Conservation (phyloP, 352 stramenopile genomes). For the Ophiocytium majus region DNA sequence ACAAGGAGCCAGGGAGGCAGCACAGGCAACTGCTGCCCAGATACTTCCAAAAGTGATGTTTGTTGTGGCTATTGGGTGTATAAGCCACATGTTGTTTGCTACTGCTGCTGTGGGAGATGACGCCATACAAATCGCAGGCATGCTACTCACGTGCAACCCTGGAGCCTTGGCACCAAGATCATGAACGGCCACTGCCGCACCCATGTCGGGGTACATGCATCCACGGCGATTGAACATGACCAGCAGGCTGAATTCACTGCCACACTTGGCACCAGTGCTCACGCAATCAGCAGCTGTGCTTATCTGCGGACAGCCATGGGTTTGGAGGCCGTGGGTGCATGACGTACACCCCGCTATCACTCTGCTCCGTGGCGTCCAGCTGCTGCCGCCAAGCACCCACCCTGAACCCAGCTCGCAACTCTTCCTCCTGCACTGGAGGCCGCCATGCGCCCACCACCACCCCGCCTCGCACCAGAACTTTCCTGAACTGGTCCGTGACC, state of each 20-base stretch:
- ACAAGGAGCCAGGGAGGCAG: too few relatives aligned
- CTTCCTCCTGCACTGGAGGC: neutral
- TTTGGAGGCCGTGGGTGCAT: neutral
- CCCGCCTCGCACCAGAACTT: neutral
- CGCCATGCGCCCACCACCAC: neutral
- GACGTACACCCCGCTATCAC: neutral
- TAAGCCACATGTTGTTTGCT: too few relatives aligned
- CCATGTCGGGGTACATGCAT: too few relatives aligned
- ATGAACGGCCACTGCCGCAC: too few relatives aligned
- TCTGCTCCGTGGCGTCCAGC: neutral
- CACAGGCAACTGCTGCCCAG: too few relatives aligned
- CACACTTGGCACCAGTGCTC: neutral
- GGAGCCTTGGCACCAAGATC: too few relatives aligned
- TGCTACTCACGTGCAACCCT: too few relatives aligned
- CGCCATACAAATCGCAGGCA: too few relatives aligned
- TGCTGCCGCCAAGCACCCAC: neutral
- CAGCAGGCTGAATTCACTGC: neutral
- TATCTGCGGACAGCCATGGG: neutral
- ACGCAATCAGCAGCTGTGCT: neutral
- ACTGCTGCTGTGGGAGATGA: too few relatives aligned
- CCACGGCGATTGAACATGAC: too few relatives aligned
- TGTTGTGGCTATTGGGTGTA: too few relatives aligned
- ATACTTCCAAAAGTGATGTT: too few relatives aligned
- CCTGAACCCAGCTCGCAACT: neutral
- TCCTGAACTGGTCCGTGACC: neutral